Percentiles rank a stretch among this genome's conserved stretches.
These are phyloP conservation scores for Cryphonectria parasitica DNA, from an alignment of 2,329 filamentous ascomycete species.

Conservation along the genomic window DNA sequence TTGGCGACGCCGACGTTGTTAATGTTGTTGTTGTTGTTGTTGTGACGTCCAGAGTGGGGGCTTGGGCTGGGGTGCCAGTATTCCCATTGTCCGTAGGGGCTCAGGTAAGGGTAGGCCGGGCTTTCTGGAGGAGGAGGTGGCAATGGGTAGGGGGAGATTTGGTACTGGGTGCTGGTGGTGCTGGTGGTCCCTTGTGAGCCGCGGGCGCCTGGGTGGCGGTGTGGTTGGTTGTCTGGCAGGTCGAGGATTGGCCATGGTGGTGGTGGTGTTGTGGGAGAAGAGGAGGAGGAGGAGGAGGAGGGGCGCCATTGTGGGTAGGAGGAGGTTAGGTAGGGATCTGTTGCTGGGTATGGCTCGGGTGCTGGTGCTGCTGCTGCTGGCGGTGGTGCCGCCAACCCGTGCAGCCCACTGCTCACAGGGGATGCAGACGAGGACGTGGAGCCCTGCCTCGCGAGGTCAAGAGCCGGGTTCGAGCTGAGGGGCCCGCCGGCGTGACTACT, in stretches of 20 bases:
- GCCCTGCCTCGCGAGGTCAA: background rate
- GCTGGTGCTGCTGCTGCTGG: background rate
- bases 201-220: background rate
- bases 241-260: too few species aligned
- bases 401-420: background rate
- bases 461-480: slow-evolving; percentile 9
- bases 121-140: slow-evolving; percentile 1
- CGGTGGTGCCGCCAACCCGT: background rate
- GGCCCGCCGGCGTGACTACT: background rate
- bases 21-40: too few species aligned
- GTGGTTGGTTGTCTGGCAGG: background rate
- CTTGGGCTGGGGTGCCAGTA: slow-evolving; percentile 11
- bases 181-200: background rate
- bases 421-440: background rate
- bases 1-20: too few species aligned
- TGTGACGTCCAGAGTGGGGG: background rate
- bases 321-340: background rate
- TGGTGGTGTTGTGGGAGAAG: background rate
- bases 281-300: background rate
- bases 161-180: background rate
- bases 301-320: slow-evolving; percentile 8
- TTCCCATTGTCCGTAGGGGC: slow-evolving; percentile 11
- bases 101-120: slow-evolving; percentile 9
- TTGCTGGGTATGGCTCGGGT: background rate
- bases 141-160: background rate